These are phyloP conservation scores for Zygosaccharomyces bisporus DNA, from an alignment of 805 yeast species.

Conservation along the genomic window DNA sequence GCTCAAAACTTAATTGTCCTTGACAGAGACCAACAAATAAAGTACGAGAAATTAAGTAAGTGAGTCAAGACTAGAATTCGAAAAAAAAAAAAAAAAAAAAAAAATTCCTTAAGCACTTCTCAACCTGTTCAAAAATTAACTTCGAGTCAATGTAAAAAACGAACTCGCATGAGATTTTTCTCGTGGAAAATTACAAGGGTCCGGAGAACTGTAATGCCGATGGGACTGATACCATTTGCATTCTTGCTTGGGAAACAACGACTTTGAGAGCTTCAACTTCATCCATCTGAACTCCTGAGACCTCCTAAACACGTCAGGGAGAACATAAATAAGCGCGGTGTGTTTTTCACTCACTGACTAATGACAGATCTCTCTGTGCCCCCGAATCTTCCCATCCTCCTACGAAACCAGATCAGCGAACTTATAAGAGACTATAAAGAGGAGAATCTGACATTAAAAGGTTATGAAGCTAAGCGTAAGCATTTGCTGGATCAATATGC, in stretches of 20 bases:
- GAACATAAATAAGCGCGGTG: not conserved
- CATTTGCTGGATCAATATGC: slow-evolving; percentile 24
- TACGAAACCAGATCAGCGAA: slow-evolving; percentile 40
- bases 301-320: not conserved
- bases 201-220: not conserved
- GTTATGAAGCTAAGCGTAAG: slow-evolving; percentile 56
- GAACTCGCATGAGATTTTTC: not conserved
- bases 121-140: not conserved
- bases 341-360: not conserved
- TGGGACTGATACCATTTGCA: not conserved
- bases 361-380: slow-evolving; percentile 46
- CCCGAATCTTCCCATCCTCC: slow-evolving; percentile 36
- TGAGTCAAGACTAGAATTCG: no score
- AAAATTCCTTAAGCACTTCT: no score
- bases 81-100: no score
- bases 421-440: slow-evolving; percentile 54
- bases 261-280: not conserved
- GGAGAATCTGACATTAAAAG: slow-evolving; percentile 71
- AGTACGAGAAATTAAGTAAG: no score
- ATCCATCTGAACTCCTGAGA: not conserved
- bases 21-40: no score
- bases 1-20: no score
- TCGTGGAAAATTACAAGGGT: not conserved
- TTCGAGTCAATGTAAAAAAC: not conserved
- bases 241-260: not conserved